Evolutionary conservation across 352 stramenopile genomes (phyloP), one percentile per base, ranked within the genome.

Genomic region (Globisporangium nagaii): DNA sequence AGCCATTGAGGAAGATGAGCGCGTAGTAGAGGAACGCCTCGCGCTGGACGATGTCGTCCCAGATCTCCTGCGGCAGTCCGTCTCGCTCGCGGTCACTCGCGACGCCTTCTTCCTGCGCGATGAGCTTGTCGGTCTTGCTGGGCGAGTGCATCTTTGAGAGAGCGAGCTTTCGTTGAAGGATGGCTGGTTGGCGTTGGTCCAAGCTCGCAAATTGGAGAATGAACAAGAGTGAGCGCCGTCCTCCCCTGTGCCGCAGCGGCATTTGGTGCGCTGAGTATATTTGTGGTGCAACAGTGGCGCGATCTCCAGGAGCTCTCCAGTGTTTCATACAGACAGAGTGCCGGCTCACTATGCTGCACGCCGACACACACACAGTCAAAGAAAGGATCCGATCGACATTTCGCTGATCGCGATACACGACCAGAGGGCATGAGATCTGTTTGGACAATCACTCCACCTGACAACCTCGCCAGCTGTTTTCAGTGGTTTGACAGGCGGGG

Each of bases 1-100:
- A 79, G 20, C 65, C 75, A 41, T 86, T 87, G 5, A 90, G 60
- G 60, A 87, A 87, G 62, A 82, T 77, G 66, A 88, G 63, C 57
- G 65, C 68, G 48, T 67, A 84, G 68, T 84, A 88, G 42, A 90
- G 75, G 24, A 65, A 73, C 19, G 50, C 45, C 47, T 78, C 63
- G 54, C 84, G 67, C 58, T 73, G 52, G 48, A 71, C 46, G 36
- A 88, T 71, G 42, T 88, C 73, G 37, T 84, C 63, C 64, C 68
- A 81, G 35, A 88, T 78, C 17, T 83, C 71, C 24, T 86, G 51
- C 1, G 75, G 75, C 25, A 90, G 66, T 34, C 62, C 65, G n/a
- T 85, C 70, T n/a, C n/a, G 27, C 9, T 20, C 19, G 46, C 39
- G 66, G 2, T 47, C 58, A 15, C 51, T 31, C 31, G 65, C 68